Evolutionary conservation across 2,329 filamentous ascomycete species (phyloP).

Genomic region (Colletotrichum theobromicola): DNA sequence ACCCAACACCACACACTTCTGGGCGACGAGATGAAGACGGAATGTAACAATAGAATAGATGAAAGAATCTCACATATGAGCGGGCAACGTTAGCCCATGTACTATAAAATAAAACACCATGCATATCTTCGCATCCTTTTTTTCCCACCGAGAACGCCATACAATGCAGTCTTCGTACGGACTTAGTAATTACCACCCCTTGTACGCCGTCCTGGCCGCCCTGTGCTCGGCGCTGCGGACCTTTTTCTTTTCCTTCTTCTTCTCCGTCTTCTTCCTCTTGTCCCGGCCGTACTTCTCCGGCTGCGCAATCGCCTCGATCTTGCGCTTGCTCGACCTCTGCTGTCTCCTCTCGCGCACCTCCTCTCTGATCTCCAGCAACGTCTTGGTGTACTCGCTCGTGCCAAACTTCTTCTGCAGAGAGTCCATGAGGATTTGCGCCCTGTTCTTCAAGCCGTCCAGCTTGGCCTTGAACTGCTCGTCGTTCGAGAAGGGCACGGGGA

Average conservation of each 20-base stretch:
- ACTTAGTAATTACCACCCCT: constrained; percentile 36
- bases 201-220: constrained; percentile 74
- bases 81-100: constrained; percentile 13
- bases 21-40: not conserved
- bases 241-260: constrained; percentile 84
- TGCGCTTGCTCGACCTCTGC: constrained; percentile 80
- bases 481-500: constrained; percentile 72
- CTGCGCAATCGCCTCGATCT: constrained; percentile 83
- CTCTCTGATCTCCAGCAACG: constrained; percentile 75
- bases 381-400: constrained; percentile 76
- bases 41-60: constrained; percentile 7
- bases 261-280: constrained; percentile 84
- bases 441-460: constrained; percentile 74
- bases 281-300: constrained; percentile 80
- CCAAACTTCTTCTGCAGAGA: constrained; percentile 86
- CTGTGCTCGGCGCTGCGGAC: constrained; percentile 77
- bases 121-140: not conserved
- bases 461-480: constrained; percentile 72
- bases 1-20: not conserved
- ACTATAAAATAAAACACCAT: constrained; percentile 13
- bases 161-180: constrained; percentile 12
- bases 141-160: constrained; percentile 15
- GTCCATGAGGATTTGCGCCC: constrained; percentile 80
- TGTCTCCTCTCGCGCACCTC: constrained; percentile 75
- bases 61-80: constrained; percentile 8